Conservation (phyloP, 1,139 yeast species). For the Pichia terricola region DNA sequence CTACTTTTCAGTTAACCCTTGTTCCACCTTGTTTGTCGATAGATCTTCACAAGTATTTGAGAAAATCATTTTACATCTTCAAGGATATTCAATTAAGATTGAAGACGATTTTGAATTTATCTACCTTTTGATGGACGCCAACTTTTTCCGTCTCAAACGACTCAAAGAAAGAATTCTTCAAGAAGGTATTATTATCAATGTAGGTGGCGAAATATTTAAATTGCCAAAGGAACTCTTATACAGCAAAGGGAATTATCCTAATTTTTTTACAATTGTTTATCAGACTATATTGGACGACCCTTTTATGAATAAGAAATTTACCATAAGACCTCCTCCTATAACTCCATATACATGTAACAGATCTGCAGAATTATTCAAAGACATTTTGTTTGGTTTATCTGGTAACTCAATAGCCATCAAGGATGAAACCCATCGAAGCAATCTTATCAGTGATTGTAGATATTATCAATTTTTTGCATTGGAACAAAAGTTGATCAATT, state of each 20-base stretch:
- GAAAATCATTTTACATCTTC: slow-evolving; percentile 59
- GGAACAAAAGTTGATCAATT: slow-evolving; percentile 60
- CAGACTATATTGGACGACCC: slow-evolving; percentile 43
- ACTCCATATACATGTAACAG: slow-evolving; percentile 47
- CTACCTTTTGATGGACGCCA: slow-evolving; percentile 61
- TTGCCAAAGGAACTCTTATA: slow-evolving; percentile 46
- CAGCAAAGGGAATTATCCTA: slow-evolving; percentile 62
- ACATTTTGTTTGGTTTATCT: slow-evolving; percentile 44
- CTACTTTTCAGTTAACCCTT: slow-evolving; percentile 32
- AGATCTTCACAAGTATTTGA: slow-evolving; percentile 66
- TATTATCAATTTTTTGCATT: slow-evolving; percentile 69
- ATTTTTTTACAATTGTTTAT: slow-evolving; percentile 60
- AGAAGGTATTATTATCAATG: slow-evolving; percentile 48
- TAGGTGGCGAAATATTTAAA: slow-evolving; percentile 55
- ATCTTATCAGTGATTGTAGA: slow-evolving; percentile 57
- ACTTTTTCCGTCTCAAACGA: slow-evolving; percentile 57
- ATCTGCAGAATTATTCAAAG: slow-evolving; percentile 49
- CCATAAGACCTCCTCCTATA: slow-evolving; percentile 72
- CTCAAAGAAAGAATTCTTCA: slow-evolving; percentile 41
- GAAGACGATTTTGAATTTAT: slow-evolving; percentile 51
- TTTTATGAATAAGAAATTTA: slow-evolving; percentile 28
- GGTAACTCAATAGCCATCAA: slow-evolving; percentile 43
- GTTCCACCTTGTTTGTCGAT: slow-evolving; percentile 53
- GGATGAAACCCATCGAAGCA: slow-evolving; percentile 44
- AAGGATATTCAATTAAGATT: slow-evolving; percentile 61